phyloP scores from a whole-genome alignment of 257 asterid species.

The Gentiana dahurica region DNA sequence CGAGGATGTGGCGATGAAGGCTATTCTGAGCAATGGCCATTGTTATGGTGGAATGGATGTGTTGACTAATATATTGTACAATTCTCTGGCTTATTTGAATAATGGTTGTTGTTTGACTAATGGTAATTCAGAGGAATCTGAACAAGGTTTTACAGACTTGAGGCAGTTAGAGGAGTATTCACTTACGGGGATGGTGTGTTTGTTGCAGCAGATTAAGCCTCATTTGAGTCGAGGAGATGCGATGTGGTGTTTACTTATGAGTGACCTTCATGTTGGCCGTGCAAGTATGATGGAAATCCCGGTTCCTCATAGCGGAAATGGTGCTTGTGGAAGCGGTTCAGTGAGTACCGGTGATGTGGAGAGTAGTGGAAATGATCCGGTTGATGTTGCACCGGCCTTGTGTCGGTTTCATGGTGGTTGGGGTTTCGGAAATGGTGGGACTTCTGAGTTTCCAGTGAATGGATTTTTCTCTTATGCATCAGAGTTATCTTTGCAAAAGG shows the following conservation, averaged over 20 bases:
- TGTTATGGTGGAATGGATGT: slow-evolving; percentile 92
- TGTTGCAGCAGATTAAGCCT: slow-evolving; percentile 81
- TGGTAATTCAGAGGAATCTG: slow-evolving; percentile 30
- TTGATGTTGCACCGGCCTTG: slow-evolving; percentile 62
- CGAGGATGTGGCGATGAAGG: slow-evolving; percentile 63
- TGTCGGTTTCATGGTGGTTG: slow-evolving; percentile 85
- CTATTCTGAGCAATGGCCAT: slow-evolving; percentile 60
- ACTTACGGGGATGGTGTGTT: slow-evolving; percentile 64
- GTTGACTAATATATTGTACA: slow-evolving; percentile 60
- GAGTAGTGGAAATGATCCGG: slow-evolving; percentile 36
- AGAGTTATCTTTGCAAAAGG: slow-evolving; percentile 59
- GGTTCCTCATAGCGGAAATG: slow-evolving; percentile 28
- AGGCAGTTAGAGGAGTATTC: slow-evolving; percentile 81
- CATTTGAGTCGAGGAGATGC: slow-evolving; percentile 76
- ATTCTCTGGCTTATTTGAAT: slow-evolving; percentile 54
- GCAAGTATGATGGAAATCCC: slow-evolving; percentile 89
- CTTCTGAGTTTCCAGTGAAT: slow-evolving; percentile 51
- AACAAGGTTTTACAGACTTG: slow-evolving; percentile 44
- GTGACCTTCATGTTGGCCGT: slow-evolving; percentile 80
- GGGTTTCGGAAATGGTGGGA: slow-evolving; percentile 73
- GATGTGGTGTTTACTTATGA: slow-evolving; percentile 92
- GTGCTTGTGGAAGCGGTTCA: slow-evolving; percentile 26
- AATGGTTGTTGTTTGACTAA: slow-evolving; percentile 26
- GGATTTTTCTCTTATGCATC: slow-evolving; percentile 46
- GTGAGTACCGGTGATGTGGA: slow-evolving; percentile 25